phyloP scores from a whole-genome alignment of 2,329 filamentous ascomycete genomes.

The Davidsoniella neocaledoniae region DNA sequence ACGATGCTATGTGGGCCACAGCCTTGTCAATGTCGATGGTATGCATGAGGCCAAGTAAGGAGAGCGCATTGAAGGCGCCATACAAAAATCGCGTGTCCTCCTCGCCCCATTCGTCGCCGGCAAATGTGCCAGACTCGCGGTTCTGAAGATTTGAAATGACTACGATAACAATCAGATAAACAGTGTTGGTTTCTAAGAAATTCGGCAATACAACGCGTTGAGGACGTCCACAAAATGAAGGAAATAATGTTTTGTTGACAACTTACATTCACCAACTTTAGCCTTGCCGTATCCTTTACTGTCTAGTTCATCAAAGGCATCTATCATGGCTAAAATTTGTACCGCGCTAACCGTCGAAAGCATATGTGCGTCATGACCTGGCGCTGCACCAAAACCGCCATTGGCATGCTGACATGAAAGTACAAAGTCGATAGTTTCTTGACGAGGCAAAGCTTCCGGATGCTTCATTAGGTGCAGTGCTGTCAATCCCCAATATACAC shows the following conservation, averaged over 20 bases:
- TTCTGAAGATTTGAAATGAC: slow-evolving; percentile 76
- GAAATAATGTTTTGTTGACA: not conserved
- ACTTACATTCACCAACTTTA: slow-evolving; percentile 65
- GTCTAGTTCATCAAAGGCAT: slow-evolving; percentile 74
- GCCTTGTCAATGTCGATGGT: slow-evolving; percentile 67
- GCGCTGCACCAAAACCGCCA: slow-evolving; percentile 86
- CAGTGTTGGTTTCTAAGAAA: not conserved
- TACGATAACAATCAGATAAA: slow-evolving; percentile 16
- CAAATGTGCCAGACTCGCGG: slow-evolving; percentile 65
- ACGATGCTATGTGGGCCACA: slow-evolving; percentile 61
- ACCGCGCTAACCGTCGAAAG: slow-evolving; percentile 90
- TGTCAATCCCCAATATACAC: slow-evolving; percentile 90
- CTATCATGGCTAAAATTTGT: slow-evolving; percentile 75
- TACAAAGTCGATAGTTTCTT: slow-evolving; percentile 79
- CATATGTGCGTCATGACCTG: slow-evolving; percentile 90
- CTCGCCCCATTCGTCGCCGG: slow-evolving; percentile 92
- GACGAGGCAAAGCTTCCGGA: slow-evolving; percentile 64
- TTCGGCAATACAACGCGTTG: not conserved
- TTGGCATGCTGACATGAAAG: slow-evolving; percentile 78
- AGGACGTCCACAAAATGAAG: slow-evolving; percentile 11
- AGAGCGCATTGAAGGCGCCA: slow-evolving; percentile 74
- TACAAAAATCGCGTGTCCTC: slow-evolving; percentile 91
- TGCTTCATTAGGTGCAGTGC: slow-evolving; percentile 70
- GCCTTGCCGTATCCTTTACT: slow-evolving; percentile 43
- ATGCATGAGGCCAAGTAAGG: slow-evolving; percentile 57